Percentiles rank a stretch among this genome's conserved stretches.
phyloP scores from a whole-genome alignment of 2,329 filamentous ascomycete genomes.

The Seiridium cupressi region DNA sequence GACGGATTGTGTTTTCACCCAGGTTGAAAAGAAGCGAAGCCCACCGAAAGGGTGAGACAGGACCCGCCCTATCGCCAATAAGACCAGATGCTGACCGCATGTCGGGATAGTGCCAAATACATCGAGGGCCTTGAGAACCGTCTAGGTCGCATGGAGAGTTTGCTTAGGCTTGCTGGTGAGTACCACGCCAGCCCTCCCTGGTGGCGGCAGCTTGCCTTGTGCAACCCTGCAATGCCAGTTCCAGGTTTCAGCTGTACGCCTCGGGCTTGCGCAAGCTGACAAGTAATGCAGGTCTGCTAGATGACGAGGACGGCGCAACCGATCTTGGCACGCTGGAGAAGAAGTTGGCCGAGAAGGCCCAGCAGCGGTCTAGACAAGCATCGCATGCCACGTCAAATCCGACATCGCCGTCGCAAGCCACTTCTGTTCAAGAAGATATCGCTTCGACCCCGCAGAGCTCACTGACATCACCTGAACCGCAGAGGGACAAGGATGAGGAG shows the following conservation, averaged over 20 bases:
- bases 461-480: conserved; percentile 51
- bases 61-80: conserved; percentile 7
- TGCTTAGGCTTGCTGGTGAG: conserved; percentile 77
- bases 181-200: conserved; percentile 4
- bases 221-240: background rate
- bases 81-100: background rate
- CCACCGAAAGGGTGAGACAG: conserved; percentile 84
- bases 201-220: background rate
- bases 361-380: conserved; percentile 44
- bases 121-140: conserved; percentile 96
- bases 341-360: conserved; percentile 59
- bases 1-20: conserved; percentile 94
- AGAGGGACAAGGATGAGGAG: conserved; percentile 32
- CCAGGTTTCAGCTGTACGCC: background rate
- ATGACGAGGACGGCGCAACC: conserved; percentile 82
- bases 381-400: conserved; percentile 50
- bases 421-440: conserved; percentile 40
- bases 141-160: conserved; percentile 90
- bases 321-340: conserved; percentile 88
- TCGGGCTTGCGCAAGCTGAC: conserved; percentile 18
- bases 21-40: conserved; percentile 97
- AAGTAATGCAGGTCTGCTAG: conserved; percentile 61
- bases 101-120: conserved; percentile 75
- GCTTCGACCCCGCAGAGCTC: conserved; percentile 51
- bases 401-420: conserved; percentile 48